phyloP scores from a whole-genome alignment of 2,329 filamentous ascomycete species.

The Fusarium neocosmosporiellum region DNA sequence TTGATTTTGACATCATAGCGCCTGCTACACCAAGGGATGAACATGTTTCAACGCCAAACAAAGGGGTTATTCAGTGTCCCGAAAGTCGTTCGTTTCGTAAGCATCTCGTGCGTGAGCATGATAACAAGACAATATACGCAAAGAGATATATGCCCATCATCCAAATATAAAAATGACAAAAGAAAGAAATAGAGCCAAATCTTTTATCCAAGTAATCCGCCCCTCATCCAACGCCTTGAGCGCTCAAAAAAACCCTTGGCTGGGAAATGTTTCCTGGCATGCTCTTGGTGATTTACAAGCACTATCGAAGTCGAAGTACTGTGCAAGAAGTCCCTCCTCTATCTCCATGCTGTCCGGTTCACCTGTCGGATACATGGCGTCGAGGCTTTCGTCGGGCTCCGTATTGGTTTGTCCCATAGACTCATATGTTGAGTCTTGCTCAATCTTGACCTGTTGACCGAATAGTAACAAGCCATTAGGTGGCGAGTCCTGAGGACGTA shows the following conservation, averaged over 20 bases:
- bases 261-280: background rate
- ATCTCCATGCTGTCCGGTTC: background rate
- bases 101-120: background rate
- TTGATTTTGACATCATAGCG: background rate
- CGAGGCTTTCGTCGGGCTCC: background rate
- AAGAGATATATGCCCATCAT: background rate
- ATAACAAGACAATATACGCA: background rate
- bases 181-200: background rate
- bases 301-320: slow-evolving; percentile 12
- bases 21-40: background rate
- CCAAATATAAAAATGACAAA: background rate
- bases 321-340: background rate
- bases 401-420: background rate
- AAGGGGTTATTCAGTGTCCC: background rate
- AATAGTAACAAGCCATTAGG: background rate
- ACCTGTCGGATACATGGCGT: background rate
- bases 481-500: background rate
- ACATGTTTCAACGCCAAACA: background rate
- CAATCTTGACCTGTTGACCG: slow-evolving; percentile 2
- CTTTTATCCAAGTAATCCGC: background rate
- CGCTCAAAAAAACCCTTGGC: background rate
- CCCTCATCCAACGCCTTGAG: background rate
- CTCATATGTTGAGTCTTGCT: slow-evolving; percentile 25
- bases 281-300: background rate
- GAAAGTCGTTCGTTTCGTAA: background rate